Evolutionary conservation across 768 basidiomycete genomes (phyloP).

Genomic region (Daedalea quercina): DNA sequence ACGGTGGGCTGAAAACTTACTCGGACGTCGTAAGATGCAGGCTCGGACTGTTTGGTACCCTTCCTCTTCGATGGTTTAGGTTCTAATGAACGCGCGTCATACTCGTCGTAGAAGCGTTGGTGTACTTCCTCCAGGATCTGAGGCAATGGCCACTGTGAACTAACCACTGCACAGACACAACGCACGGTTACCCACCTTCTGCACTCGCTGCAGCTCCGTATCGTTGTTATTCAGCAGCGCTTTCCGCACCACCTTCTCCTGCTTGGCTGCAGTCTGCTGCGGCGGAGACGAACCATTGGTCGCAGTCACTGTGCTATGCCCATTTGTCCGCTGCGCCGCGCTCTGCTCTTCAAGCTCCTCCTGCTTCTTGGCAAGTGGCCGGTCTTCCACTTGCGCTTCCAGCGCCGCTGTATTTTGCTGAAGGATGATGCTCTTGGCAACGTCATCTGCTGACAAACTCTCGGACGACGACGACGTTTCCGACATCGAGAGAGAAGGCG

Average conservation of each 20-base stretch:
- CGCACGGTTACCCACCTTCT: conserved; percentile 42
- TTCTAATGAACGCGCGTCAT: conserved; percentile 37
- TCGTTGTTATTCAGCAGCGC: conserved; percentile 88
- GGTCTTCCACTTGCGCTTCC: conserved; percentile 79
- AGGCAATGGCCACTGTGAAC: not conserved
- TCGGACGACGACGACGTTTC: not conserved
- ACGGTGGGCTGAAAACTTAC: conserved; percentile 39
- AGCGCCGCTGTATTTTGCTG: conserved; percentile 68
- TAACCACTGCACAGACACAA: not conserved
- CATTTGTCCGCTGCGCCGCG: conserved; percentile 16
- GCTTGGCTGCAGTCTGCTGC: not conserved
- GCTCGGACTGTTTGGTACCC: conserved; percentile 25
- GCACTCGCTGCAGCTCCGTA: conserved; percentile 71
- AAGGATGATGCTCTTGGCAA: conserved; percentile 49
- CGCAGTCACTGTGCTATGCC: not conserved
- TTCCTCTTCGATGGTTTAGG: conserved; percentile 24
- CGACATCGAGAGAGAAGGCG: not conserved
- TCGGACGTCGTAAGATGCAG: conserved; percentile 60
- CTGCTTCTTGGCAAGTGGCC: conserved; percentile 85
- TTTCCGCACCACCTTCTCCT: conserved; percentile 50
- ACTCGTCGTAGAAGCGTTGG: conserved; percentile 62
- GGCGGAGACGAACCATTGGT: not conserved
- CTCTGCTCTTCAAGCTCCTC: conserved; percentile 58
- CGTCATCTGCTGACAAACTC: conserved; percentile 28
- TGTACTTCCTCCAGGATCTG: conserved; percentile 85